Conservation (phyloP, 352 stramenopile genomes). For the Phytophthora crassamura region DNA sequence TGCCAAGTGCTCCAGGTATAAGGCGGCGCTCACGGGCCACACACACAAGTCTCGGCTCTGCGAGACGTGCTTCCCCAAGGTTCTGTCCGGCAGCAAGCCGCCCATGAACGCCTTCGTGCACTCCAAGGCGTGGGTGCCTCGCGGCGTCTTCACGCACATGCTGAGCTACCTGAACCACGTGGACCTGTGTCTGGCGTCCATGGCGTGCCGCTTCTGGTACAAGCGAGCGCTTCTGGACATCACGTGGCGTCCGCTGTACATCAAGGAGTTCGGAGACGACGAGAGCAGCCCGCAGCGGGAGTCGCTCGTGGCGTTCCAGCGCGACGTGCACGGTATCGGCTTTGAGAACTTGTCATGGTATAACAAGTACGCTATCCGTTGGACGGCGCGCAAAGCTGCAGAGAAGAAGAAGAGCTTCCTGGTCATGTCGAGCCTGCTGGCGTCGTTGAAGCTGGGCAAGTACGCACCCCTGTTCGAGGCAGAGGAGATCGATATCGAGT, state of each 20-base stretch:
- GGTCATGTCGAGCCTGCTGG: constrained; percentile 83
- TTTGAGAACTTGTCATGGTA: constrained; percentile 89
- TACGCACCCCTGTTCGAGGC: constrained; percentile 87
- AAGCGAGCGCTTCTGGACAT: constrained; percentile 86
- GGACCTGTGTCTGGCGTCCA: constrained; percentile 82
- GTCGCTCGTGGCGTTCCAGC: constrained; percentile 87
- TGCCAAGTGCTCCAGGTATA: constrained; percentile 84
- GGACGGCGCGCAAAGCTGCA: constrained; percentile 78
- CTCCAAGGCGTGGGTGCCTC: constrained; percentile 85
- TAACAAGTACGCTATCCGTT: constrained; percentile 87
- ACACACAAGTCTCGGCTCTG: constrained; percentile 88
- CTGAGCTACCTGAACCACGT: constrained; percentile 89
- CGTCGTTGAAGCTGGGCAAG: constrained; percentile 83
- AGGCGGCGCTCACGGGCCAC: constrained; percentile 76
- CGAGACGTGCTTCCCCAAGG: constrained; percentile 87
- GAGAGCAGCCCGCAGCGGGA: constrained; percentile 80
- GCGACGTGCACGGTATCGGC: constrained; percentile 84
- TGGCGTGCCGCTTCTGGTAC: constrained; percentile 90
- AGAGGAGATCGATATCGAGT: constrained; percentile 91
- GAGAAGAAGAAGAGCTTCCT: constrained; percentile 92
- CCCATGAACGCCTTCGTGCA: constrained; percentile 89
- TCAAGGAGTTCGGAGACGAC: constrained; percentile 84
- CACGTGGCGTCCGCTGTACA: constrained; percentile 86
- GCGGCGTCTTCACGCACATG: constrained; percentile 89
- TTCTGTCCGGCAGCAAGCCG: constrained; percentile 71